These are phyloP conservation scores for Corylus americana DNA, from an alignment of 306 rosid genomes.

Conservation along the genomic window DNA sequence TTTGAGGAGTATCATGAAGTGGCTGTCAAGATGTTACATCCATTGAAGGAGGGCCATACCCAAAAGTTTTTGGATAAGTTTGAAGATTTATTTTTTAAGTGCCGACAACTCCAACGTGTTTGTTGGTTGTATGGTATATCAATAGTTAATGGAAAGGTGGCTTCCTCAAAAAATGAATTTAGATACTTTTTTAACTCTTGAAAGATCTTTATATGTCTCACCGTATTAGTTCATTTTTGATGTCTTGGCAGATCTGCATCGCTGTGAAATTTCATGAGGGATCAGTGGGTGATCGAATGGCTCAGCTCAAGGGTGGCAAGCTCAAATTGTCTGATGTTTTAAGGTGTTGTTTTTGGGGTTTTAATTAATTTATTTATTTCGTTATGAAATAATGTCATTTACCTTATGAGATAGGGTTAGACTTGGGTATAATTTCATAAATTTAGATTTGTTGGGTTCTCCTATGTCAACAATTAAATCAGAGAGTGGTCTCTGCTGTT, in stretches of 20 bases:
- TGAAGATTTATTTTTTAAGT: slow-evolving; percentile 53
- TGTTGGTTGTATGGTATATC: slow-evolving; percentile 77
- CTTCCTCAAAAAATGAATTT: background rate
- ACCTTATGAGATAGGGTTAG: background rate
- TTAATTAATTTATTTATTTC: background rate
- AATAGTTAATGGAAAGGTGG: slow-evolving; percentile 71
- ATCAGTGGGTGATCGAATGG: slow-evolving; percentile 86
- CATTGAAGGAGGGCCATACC: slow-evolving; percentile 66
- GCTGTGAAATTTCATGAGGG: slow-evolving; percentile 80
- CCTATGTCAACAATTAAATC: background rate
- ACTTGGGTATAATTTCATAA: background rate
- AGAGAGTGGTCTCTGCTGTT: background rate
- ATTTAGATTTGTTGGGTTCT: slow-evolving; percentile 11
- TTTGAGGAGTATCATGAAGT: slow-evolving; percentile 84
- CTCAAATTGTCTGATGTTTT: slow-evolving; percentile 62
- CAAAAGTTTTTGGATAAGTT: slow-evolving; percentile 60
- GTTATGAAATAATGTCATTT: background rate
- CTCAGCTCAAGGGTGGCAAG: slow-evolving; percentile 68
- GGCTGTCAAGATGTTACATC: slow-evolving; percentile 80
- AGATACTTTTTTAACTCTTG: background rate
- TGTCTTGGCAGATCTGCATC: slow-evolving; percentile 59
- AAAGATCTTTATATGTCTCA: slow-evolving; percentile 7
- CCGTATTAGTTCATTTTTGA: background rate
- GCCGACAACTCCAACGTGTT: slow-evolving; percentile 49
- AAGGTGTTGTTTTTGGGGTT: slow-evolving; percentile 47